Evolutionary conservation across 192 early-diverging fungal species (phyloP), one percentile per base, ranked within the genome.

Genomic region (Dissophora ornata): DNA sequence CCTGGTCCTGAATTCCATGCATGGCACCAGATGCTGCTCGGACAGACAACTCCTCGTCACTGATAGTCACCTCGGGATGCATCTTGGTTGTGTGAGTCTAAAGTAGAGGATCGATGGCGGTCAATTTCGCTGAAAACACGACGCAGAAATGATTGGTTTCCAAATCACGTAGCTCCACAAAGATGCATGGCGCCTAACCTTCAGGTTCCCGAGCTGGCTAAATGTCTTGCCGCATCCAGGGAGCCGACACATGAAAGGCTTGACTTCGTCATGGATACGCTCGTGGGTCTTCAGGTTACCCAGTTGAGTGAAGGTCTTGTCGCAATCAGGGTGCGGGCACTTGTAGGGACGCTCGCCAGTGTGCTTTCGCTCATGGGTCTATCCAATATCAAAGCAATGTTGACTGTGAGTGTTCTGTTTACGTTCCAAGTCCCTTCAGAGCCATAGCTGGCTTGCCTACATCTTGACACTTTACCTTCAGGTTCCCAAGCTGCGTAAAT

Each of bases 251-350:
- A 83, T 71, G 60, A 90, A 96, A 19, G 90, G 93, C 61, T 91
- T 92, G 67, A 90, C 88, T 28, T 87, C 89, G 16, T 86, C 81
- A 64, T 96, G 94, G 18, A 88, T 90, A 55, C 88, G 86, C 82
- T 94, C 90, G 48, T 96, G 94, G 3, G 93, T 94, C 62, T 89
- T 88, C 8, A 90, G 80, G 48, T 90, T 90, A 5, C 92, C 92
- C 33, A 89, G 78, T 77, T 95, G 91, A 22, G 87, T 88, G 65
- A 95, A 95, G 32, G 87, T 80, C 73, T 88, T 89, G 51, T 67
- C 80, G 63, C 94, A 95, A 19, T 79, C 87, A 5, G 83, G 67
- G 24, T 84, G 67, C 29, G 83, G 80, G 79, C 94, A 95, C 32
- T 71, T 62, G 34, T 61, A 77, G 22, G 56, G 56, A 6, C 53